Evolutionary conservation across 164 flowering plant species (phyloP).

Genomic region (grape (Vitis vinifera)): ASM3070453v1 NC_081808.1:18906001-18906500

Average conservation of each 20-base stretch:
- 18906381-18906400: neutral
- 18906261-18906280: constrained; percentile 3
- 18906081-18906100: constrained; percentile 3
- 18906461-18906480: neutral
- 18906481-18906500: constrained; percentile 3
- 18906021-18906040: neutral
- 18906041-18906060: neutral
- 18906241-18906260: neutral
- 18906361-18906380: neutral
- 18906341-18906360: neutral
- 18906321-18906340: too few relatives aligned
- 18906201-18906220: neutral
- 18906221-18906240: constrained; percentile 5
- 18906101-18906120: constrained; percentile 1
- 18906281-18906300: neutral
- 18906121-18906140: neutral
- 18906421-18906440: too few relatives aligned
- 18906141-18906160: neutral
- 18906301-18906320: too few relatives aligned
- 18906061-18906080: neutral
- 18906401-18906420: too few relatives aligned
- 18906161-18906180: constrained; percentile 7
- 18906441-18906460: neutral
- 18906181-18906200: neutral
- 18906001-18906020: constrained; percentile 8